phyloP scores from a whole-genome alignment of 352 stramenopile species.

The Globisporangium okanoganense region DNA sequence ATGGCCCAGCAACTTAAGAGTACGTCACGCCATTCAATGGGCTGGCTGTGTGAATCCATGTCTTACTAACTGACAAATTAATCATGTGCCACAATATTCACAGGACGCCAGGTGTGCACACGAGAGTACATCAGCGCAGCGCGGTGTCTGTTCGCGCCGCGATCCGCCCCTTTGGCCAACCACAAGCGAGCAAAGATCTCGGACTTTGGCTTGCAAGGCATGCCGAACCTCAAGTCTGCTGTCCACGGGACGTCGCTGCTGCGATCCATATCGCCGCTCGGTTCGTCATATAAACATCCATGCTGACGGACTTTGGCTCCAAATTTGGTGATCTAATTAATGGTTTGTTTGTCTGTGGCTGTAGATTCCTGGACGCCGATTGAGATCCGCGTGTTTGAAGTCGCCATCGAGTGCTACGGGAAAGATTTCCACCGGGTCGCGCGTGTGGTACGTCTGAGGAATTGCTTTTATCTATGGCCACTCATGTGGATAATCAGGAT shows the following conservation, averaged over 20 bases:
- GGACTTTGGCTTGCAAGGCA: conserved; percentile 52
- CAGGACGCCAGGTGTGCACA: conserved; percentile 61
- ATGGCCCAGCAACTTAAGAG: conserved; percentile 58
- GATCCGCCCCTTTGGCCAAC: conserved; percentile 26
- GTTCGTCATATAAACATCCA: conserved; percentile 4
- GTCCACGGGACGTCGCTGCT: conserved; percentile 45
- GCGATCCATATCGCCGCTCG: conserved; percentile 21
- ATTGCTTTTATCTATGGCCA: background rate
- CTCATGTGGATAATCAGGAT: background rate
- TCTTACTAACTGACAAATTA: background rate
- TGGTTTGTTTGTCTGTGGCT: conserved; percentile 8
- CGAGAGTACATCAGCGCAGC: conserved; percentile 66
- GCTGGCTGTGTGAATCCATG: background rate
- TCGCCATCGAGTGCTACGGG: conserved; percentile 80
- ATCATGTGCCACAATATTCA: background rate
- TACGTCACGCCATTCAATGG: conserved; percentile 21
- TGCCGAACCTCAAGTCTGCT: conserved; percentile 42
- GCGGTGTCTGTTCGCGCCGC: conserved; percentile 44
- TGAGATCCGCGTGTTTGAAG: conserved; percentile 82
- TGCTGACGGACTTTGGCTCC: background rate
- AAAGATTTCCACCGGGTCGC: conserved; percentile 79
- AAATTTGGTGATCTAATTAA: background rate
- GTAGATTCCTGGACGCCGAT: conserved; percentile 74
- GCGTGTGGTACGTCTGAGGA: conserved; percentile 39
- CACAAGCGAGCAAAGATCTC: conserved; percentile 48